Conservation (phyloP, 1,139 yeast species). For the Kurtzmaniella quercitrusa region DNA sequence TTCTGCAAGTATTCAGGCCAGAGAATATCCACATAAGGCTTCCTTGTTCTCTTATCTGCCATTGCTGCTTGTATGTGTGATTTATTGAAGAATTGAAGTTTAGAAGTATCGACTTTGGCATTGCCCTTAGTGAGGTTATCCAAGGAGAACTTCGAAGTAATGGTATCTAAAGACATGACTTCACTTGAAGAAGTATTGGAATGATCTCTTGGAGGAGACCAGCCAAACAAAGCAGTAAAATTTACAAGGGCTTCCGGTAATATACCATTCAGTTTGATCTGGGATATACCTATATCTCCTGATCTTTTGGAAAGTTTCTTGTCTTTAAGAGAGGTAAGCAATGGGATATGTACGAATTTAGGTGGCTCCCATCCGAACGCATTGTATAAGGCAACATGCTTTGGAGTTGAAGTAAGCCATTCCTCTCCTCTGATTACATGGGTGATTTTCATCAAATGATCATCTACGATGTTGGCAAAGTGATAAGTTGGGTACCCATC, state of each 20-base stretch:
- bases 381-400: constrained; percentile 78
- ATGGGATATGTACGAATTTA: constrained; percentile 79
- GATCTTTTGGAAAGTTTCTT: constrained; percentile 83
- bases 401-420: constrained; percentile 95
- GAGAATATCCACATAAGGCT: constrained; percentile 27
- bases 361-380: constrained; percentile 92
- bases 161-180: constrained; percentile 50
- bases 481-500: constrained; percentile 96
- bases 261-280: constrained; percentile 56
- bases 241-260: constrained; percentile 85
- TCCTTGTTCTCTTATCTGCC: constrained; percentile 25
- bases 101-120: constrained; percentile 81
- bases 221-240: constrained; percentile 87
- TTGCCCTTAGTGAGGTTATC: constrained; percentile 85
- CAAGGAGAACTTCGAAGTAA: constrained; percentile 48
- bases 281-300: constrained; percentile 71
- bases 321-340: constrained; percentile 69
- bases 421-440: constrained; percentile 97
- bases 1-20: constrained; percentile 15
- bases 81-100: constrained; percentile 73
- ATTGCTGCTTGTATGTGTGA: constrained; percentile 47
- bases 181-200: constrained; percentile 57
- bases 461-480: constrained; percentile 93
- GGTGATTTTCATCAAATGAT: constrained; percentile 85
- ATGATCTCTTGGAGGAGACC: constrained; percentile 71